phyloP scores from a whole-genome alignment of 805 yeast species.

The Barnettozyma botsteinii region DNA sequence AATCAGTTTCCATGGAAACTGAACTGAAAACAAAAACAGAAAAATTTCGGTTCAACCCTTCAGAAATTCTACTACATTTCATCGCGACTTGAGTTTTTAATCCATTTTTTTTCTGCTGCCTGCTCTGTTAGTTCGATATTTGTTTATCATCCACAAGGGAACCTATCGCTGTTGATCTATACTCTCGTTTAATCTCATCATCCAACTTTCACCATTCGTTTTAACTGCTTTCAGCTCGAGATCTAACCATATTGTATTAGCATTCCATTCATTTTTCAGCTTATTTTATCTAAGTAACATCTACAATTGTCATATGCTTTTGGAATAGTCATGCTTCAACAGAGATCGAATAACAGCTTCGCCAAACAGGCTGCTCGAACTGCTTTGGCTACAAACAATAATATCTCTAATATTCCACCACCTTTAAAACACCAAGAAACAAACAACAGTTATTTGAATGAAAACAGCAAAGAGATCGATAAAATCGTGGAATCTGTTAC shows the following conservation, averaged over 20 bases:
- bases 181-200: not conserved
- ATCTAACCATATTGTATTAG: no score
- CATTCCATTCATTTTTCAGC: no score
- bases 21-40: not conserved
- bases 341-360: slow-evolving; percentile 13
- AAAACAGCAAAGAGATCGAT: slow-evolving; percentile 21
- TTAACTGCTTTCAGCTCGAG: no score
- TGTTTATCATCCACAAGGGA: no score
- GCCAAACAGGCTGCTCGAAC: slow-evolving; percentile 25
- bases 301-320: not conserved
- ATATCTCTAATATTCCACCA: slow-evolving; percentile 29
- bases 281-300: no score
- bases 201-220: slow-evolving; percentile 1
- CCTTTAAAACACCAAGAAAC: not conserved
- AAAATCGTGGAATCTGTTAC: slow-evolving; percentile 27
- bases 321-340: slow-evolving; percentile 1
- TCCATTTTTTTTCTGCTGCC: not conserved
- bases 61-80: not conserved
- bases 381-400: slow-evolving; percentile 18
- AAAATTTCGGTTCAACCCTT: slow-evolving; percentile 2
- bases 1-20: slow-evolving; percentile 1
- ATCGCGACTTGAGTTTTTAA: not conserved
- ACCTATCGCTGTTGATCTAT: not conserved
- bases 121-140: not conserved
- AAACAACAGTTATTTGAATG: slow-evolving; percentile 2